Evolutionary conservation across 768 basidiomycete species (phyloP).

Genomic region (Hypsizygus marmoreus): DNA sequence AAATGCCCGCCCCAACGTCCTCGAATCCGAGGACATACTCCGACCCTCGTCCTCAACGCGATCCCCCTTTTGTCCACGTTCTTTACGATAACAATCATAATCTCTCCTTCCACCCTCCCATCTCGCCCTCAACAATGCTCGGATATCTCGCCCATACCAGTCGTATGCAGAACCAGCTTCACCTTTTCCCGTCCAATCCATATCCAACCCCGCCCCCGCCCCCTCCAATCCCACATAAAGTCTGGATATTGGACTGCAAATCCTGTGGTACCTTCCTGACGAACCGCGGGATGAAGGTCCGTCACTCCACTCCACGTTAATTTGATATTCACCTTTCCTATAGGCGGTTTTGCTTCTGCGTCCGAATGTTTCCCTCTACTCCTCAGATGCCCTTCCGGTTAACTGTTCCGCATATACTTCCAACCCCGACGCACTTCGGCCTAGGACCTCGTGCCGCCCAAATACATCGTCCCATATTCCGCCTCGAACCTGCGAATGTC

Average conservation of each 20-base stretch:
- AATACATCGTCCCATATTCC: constrained; percentile 25
- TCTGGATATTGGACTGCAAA: constrained; percentile 81
- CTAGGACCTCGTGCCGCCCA: constrained; percentile 37
- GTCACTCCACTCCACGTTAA: constrained; percentile 9
- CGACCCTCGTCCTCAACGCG: constrained; percentile 7
- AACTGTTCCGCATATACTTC: constrained; percentile 73
- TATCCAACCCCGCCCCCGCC: constrained; percentile 42
- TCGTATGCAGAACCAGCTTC: constrained; percentile 39
- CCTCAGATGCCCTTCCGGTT: constrained; percentile 76
- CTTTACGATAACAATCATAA: constrained; percentile 22
- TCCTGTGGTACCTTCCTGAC: constrained; percentile 75
- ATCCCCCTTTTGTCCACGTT: constrained; percentile 24
- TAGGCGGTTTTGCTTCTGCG: constrained; percentile 84
- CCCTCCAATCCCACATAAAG: constrained; percentile 62
- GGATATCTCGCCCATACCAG: constrained; percentile 30
- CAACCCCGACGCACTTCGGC: constrained; percentile 43
- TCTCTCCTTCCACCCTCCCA: constrained; percentile 13
- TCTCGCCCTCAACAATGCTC: constrained; percentile 24
- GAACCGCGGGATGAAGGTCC: constrained; percentile 84
- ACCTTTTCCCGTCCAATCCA: constrained; percentile 41
- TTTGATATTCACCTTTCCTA: constrained; percentile 6
- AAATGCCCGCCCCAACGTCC: constrained; percentile 10
- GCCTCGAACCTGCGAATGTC: constrained; percentile 77
- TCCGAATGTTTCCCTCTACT: constrained; percentile 80
- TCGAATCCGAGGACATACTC: constrained; percentile 16